These are phyloP conservation scores for Asterochloris sp. DNA, from an alignment of 139 green algal species.

Conservation along the genomic window DNA sequence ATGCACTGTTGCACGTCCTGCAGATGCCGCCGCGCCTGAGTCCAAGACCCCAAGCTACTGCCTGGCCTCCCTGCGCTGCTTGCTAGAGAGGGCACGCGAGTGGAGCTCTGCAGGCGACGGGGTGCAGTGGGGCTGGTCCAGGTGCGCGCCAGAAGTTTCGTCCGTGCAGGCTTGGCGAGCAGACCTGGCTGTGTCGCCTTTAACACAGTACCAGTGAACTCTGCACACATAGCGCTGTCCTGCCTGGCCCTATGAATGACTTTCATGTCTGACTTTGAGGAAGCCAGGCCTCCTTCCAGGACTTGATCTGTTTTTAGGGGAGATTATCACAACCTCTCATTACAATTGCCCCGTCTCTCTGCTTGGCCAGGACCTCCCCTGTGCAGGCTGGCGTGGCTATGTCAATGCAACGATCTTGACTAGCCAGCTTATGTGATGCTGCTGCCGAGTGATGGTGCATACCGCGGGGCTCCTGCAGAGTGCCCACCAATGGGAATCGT, in stretches of 20 bases:
- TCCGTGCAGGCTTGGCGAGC: neutral
- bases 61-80: conserved; percentile 8
- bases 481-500: too few relatives aligned
- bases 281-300: too few relatives aligned
- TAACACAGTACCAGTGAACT: neutral
- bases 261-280: too few relatives aligned
- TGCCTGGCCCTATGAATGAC: neutral
- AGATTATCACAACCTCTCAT: too few relatives aligned
- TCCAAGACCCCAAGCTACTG: conserved; percentile 3
- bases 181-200: neutral
- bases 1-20: too few relatives aligned
- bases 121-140: conserved; percentile 33
- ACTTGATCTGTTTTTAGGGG: too few relatives aligned
- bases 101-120: neutral
- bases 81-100: conserved; percentile 16
- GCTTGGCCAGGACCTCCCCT: neutral
- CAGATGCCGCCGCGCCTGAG: too few relatives aligned
- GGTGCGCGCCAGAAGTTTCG: neutral
- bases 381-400: neutral
- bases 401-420: too few relatives aligned
- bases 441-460: neutral
- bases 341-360: neutral
- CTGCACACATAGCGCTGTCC: neutral
- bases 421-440: neutral
- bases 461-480: neutral